Conservation (phyloP, 257 asterid species). For the Petunia secreta region DNA sequence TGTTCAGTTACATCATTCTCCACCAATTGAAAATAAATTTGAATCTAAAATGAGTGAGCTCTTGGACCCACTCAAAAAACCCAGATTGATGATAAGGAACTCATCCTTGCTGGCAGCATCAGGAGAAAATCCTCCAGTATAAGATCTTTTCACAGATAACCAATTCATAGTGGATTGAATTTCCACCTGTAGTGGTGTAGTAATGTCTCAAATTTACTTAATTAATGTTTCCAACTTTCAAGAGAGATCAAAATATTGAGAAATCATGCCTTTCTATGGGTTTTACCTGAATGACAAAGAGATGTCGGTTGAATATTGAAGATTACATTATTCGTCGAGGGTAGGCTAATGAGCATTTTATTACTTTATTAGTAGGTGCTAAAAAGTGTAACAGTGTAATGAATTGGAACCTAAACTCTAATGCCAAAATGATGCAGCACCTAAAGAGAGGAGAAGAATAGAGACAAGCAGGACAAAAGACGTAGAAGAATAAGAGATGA, state of each 20-base stretch:
- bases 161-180: too few species aligned
- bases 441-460: background rate
- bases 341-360: background rate
- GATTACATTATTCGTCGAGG: background rate
- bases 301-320: background rate
- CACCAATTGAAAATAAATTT: background rate
- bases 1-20: background rate
- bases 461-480: background rate
- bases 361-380: too few species aligned
- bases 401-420: too few species aligned
- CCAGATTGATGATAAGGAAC: background rate
- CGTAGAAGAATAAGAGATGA: background rate
- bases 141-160: too few species aligned
- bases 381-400: too few species aligned
- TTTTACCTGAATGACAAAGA: background rate
- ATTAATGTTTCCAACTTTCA: background rate
- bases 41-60: background rate
- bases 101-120: background rate
- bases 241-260: background rate
- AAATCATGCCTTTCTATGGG: background rate
- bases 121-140: background rate
- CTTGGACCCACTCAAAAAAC: background rate
- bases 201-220: background rate
- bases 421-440: too few species aligned
- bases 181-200: too few species aligned